Conservation (phyloP, 75 land plant species). For the Gnetum montanum region DNA sequence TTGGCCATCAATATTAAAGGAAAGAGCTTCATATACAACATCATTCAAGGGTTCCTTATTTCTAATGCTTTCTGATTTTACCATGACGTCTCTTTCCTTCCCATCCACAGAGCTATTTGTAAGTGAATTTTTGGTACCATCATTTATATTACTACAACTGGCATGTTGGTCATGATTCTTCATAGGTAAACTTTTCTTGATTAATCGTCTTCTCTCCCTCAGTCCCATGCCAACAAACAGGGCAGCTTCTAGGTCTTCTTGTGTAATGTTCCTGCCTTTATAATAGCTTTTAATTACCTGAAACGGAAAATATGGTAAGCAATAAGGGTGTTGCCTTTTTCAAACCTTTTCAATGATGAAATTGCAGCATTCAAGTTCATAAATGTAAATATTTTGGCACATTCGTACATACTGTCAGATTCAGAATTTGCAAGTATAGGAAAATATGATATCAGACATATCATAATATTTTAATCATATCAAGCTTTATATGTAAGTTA, state of each 20-base stretch:
- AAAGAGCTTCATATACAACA: neutral
- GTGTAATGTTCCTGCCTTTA: slow-evolving; percentile 63
- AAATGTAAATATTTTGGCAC: no score
- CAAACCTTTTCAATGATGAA: no score
- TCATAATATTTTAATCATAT: no score
- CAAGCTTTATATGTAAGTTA: no score
- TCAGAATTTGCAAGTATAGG: no score
- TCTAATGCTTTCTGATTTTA: neutral
- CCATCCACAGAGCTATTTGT: neutral
- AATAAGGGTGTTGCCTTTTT: no score
- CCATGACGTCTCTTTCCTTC: neutral
- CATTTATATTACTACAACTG: neutral
- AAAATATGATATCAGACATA: no score
- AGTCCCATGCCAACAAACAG: slow-evolving; percentile 87
- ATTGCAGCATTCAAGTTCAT: no score
- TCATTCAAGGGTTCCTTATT: neutral
- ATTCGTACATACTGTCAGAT: no score
- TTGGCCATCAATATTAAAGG: neutral
- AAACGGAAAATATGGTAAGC: no score
- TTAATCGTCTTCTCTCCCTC: slow-evolving; percentile 56
- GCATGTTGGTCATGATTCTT: slow-evolving; percentile 1
- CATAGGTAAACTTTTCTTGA: slow-evolving; percentile 45
- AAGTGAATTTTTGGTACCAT: neutral
- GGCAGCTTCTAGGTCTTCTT: slow-evolving; percentile 69
- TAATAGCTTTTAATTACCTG: slow-evolving; percentile 76